Conservation (phyloP, 768 basidiomycete species). For the Rhizopogon roseolus region DNA sequence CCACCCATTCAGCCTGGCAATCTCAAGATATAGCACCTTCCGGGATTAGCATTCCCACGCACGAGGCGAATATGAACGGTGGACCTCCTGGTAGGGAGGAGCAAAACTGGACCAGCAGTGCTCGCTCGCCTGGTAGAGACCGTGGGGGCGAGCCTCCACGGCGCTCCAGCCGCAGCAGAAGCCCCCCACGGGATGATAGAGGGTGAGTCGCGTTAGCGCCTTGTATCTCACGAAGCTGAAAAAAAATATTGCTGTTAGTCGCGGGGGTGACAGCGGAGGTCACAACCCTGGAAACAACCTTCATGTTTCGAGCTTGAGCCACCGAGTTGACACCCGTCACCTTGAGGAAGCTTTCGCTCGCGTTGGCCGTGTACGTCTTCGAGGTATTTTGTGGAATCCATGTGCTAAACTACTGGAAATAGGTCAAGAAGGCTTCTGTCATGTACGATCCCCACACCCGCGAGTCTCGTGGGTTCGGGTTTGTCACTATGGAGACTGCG, state of each 20-base stretch:
- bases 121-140: slow-evolving; percentile 41
- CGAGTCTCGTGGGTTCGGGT: slow-evolving; percentile 79
- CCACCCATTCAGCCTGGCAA: slow-evolving; percentile 66
- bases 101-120: slow-evolving; percentile 44
- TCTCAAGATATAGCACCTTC: slow-evolving; percentile 76
- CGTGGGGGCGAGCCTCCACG: slow-evolving; percentile 49
- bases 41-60: slow-evolving; percentile 68
- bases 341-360: slow-evolving; percentile 88
- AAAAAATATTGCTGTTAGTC: not conserved
- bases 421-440: slow-evolving; percentile 63
- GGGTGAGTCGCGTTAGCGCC: slow-evolving; percentile 38
- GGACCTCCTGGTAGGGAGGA: slow-evolving; percentile 47
- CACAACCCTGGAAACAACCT: slow-evolving; percentile 65
- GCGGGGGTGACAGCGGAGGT: slow-evolving; percentile 23
- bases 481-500: slow-evolving; percentile 77
- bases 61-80: slow-evolving; percentile 40
- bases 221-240: not conserved
- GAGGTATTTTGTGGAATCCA: not conserved
- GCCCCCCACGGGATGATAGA: slow-evolving; percentile 60
- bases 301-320: slow-evolving; percentile 55
- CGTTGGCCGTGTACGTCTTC: slow-evolving; percentile 65
- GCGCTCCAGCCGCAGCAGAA: slow-evolving; percentile 75
- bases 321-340: slow-evolving; percentile 72
- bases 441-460: slow-evolving; percentile 71
- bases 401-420: not conserved